Conservation (phyloP, 2,329 filamentous ascomycete species). For the Paraconiothyrium brasiliense region DNA sequence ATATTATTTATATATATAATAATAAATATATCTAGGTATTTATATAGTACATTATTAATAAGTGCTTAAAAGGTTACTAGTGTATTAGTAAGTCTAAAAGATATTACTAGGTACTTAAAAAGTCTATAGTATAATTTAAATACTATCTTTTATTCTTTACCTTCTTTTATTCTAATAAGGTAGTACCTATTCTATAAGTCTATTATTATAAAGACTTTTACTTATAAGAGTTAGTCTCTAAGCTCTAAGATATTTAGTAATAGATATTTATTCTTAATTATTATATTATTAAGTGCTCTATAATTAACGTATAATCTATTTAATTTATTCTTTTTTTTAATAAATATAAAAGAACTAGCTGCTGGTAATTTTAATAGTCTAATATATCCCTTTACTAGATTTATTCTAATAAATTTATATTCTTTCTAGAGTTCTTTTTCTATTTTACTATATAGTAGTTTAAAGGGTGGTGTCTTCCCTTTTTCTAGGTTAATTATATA, state of each 20-base stretch:
- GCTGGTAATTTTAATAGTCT: no score
- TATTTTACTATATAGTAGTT: neutral
- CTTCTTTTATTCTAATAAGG: neutral
- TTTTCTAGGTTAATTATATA: no score
- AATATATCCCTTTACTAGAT: no score
- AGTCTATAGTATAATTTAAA: neutral
- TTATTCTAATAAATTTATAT: no score
- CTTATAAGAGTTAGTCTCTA: neutral
- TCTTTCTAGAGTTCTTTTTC: no score
- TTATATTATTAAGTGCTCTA: neutral
- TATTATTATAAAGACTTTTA: neutral
- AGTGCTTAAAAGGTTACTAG: neutral
- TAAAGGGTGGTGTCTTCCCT: neutral
- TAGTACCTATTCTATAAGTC: no score
- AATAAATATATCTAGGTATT: neutral
- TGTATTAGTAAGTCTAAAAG: neutral
- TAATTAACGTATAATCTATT: neutral
- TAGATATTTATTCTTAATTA: neutral
- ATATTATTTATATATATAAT: neutral
- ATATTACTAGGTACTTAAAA: constrained; percentile 5
- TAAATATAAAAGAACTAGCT: neutral
- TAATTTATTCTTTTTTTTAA: neutral
- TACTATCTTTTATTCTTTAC: neutral
- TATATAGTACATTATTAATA: neutral
- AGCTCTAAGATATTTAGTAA: neutral